phyloP scores from a whole-genome alignment of 352 stramenopile genomes.

The Thalassiosira exigua region DNA sequence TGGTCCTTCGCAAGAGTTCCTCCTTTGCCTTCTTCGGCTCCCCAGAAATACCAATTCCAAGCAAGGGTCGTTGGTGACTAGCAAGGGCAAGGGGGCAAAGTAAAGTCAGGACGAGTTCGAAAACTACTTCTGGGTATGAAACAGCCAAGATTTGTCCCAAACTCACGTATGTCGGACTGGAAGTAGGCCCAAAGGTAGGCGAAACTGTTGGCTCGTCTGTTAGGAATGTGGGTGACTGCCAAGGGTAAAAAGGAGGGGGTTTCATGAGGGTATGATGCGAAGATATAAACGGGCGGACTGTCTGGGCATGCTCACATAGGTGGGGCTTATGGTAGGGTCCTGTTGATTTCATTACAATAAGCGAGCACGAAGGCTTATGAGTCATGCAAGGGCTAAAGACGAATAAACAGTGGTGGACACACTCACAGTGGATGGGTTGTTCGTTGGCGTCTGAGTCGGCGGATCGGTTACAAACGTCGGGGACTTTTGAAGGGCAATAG shows the following conservation, averaged over 20 bases:
- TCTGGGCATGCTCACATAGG: too few relatives aligned
- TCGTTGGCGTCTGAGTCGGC: slow-evolving; percentile 13
- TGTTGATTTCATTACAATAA: too few relatives aligned
- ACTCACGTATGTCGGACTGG: neutral
- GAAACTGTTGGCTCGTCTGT: neutral
- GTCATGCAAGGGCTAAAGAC: too few relatives aligned
- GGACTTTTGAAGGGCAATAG: neutral
- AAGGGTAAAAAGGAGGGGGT: neutral
- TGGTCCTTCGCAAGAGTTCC: slow-evolving; percentile 25
- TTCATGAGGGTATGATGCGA: too few relatives aligned
- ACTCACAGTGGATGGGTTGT: slow-evolving; percentile 17
- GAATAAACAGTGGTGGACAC: too few relatives aligned
- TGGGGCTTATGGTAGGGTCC: neutral
- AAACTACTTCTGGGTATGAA: neutral
- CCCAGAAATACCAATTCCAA: slow-evolving; percentile 48
- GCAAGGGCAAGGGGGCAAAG: too few relatives aligned
- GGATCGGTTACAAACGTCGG: slow-evolving; percentile 1
- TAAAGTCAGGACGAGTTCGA: too few relatives aligned
- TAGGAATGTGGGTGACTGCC: neutral
- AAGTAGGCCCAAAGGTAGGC: neutral
- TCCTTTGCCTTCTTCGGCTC: slow-evolving; percentile 41
- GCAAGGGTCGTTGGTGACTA: slow-evolving; percentile 25
- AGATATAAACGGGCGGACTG: too few relatives aligned
- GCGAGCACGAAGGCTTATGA: too few relatives aligned
- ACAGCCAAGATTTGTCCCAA: neutral